Evolutionary conservation across 1,284 basidiomycete genomes (phyloP), one percentile per base, ranked within the genome.

Genomic region (Clitocybe nebularis): DNA sequence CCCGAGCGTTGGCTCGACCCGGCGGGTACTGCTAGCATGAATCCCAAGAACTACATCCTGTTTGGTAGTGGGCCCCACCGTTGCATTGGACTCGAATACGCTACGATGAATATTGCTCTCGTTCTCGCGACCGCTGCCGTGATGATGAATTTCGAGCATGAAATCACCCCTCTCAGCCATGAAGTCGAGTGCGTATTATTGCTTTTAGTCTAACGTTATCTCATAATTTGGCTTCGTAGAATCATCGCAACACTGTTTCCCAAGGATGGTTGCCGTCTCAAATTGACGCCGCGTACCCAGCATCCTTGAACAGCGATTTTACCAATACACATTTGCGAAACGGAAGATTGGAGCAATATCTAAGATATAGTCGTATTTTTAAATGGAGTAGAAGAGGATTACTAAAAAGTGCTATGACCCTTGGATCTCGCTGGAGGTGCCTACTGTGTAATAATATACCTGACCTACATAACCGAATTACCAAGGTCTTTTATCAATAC

Each of bases 191-290:
- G 60, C 60, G 86, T 81, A 3, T 39, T 48, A 16, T 22, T 80
- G 2, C 38, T 46, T 21, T 24, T 46, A 28, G 23, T 39, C 50
- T 44, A 3, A 22, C 39, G 23, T 21, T 40, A 43, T 36, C 41
- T 11, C 48, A 11, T 7, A 22, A 26, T 40, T 21, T 48, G 34
- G 23, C 21, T 41, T 38, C 17, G 29, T 39, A 88, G 84, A 45
- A 90, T 93, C 51, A 93, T 94, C 52, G 89, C 91, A n/a, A 92
- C 89, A 21, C 72, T 97, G 41, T 97, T 97, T 81, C 94, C 94
- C 16, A 84, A 91, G 66, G 95, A 99, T 60, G 91, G 90, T 36
- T 90, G 91, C 55, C 68, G 75, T 46, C 75, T 97, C 52, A 89
- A 84, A 62, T 82, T 97, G 55, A 70, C 71, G 2, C 81, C 85